Evolutionary conservation across 805 yeast species (phyloP).

Genomic region (Grigorovia yakushimaensis): DNA sequence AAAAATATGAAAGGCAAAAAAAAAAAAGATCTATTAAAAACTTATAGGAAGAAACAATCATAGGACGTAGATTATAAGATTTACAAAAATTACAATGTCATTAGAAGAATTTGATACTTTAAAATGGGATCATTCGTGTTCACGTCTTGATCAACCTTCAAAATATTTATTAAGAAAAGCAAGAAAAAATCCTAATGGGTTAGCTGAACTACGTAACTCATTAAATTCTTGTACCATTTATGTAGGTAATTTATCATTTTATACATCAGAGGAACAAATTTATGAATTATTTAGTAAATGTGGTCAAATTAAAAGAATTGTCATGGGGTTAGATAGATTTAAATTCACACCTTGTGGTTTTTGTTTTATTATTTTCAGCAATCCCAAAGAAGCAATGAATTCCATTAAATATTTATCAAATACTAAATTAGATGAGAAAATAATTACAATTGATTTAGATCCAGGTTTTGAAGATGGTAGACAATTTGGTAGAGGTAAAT

Average conservation of each 20-base stretch:
- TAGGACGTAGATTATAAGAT: too few relatives aligned
- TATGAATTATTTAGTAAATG: conserved; percentile 77
- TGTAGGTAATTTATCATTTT: conserved; percentile 83
- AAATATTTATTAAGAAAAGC: conserved; percentile 60
- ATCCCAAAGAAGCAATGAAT: conserved; percentile 61
- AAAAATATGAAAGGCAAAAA: too few relatives aligned
- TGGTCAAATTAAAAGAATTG: conserved; percentile 67
- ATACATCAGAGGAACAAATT: conserved; percentile 91
- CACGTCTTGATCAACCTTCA: conserved; percentile 64
- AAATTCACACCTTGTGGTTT: conserved; percentile 94
- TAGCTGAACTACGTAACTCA: conserved; percentile 57
- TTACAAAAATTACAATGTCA: too few relatives aligned
- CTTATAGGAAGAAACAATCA: too few relatives aligned
- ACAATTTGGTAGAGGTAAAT: conserved; percentile 87
- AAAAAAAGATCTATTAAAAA: too few relatives aligned
- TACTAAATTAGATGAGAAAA: conserved; percentile 75
- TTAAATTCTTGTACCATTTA: conserved; percentile 68
- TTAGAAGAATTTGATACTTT: conserved; percentile 44
- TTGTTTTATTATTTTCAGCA: conserved; percentile 76
- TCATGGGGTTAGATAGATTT: conserved; percentile 91
- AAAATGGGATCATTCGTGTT: conserved; percentile 53
- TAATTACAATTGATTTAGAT: conserved; percentile 80
- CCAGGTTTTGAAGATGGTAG: conserved; percentile 95
- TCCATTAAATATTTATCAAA: conserved; percentile 76
- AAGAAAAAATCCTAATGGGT: conserved; percentile 37